Conservation (phyloP, 257 asterid genomes). For the Voacanga thouarsii region DNA sequence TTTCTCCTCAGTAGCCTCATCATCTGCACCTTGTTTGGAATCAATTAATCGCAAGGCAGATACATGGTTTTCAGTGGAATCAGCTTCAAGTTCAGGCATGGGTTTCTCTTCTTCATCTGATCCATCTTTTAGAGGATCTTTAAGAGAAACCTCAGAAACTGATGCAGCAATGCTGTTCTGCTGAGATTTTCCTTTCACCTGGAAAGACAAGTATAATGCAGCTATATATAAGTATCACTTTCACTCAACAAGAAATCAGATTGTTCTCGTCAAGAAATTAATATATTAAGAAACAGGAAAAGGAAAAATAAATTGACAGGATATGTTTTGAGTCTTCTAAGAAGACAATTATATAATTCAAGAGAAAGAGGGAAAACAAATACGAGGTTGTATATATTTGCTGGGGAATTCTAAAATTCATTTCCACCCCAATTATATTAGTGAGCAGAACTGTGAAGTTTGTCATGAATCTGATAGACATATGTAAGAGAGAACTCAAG, state of each 20-base stretch:
- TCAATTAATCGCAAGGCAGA: slow-evolving; percentile 36
- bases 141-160: slow-evolving; percentile 42
- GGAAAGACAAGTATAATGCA: slow-evolving; percentile 7
- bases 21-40: slow-evolving; percentile 36
- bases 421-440: not conserved
- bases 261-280: not conserved
- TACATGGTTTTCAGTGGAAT: slow-evolving; percentile 27
- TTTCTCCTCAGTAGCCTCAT: slow-evolving; percentile 32
- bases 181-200: slow-evolving; percentile 70
- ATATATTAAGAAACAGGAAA: not conserved
- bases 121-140: slow-evolving; percentile 37
- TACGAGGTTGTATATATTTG: not conserved
- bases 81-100: slow-evolving; percentile 38
- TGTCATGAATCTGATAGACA: not conserved
- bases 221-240: slow-evolving; percentile 2
- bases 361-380: slow-evolving; percentile 13
- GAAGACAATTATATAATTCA: not conserved
- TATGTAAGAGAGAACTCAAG: not conserved
- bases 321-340: not conserved
- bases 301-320: not conserved
- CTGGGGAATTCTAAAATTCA: not conserved
- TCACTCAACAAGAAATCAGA: slow-evolving; percentile 2
- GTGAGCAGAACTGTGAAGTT: not conserved
- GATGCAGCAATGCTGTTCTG: slow-evolving; percentile 46
- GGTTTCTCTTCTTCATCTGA: slow-evolving; percentile 52